Evolutionary conservation across 2,329 filamentous ascomycete genomes (phyloP).

Genomic region (Alternaria arborescens): DNA sequence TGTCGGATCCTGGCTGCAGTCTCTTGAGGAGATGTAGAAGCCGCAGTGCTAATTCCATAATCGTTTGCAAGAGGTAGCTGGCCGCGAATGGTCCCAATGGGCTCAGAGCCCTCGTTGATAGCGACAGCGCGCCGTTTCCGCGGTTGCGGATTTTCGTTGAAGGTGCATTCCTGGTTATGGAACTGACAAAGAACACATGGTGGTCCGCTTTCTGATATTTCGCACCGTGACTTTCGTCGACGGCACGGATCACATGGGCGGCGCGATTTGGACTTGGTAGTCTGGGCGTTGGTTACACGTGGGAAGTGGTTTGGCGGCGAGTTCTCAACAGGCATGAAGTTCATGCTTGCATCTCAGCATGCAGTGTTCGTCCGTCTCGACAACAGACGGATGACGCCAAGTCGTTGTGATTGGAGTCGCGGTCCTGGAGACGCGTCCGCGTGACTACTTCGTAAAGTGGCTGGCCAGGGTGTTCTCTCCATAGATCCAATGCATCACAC

Average conservation of each 20-base stretch:
- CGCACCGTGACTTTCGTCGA: slow-evolving; percentile 71
- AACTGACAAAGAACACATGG: slow-evolving; percentile 73
- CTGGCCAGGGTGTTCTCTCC: background rate
- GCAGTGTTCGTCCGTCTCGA: background rate
- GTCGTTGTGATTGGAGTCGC: background rate
- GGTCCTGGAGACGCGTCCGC: background rate
- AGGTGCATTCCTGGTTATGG: slow-evolving; percentile 72
- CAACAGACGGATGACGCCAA: background rate
- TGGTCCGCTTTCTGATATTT: slow-evolving; percentile 71
- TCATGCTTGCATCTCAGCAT: slow-evolving; percentile 21
- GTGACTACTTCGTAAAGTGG: background rate
- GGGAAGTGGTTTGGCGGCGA: slow-evolving; percentile 25
- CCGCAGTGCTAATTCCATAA: background rate
- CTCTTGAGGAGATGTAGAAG: slow-evolving; percentile 20
- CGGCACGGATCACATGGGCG: slow-evolving; percentile 73
- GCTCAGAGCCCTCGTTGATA: slow-evolving; percentile 15
- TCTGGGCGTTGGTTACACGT: slow-evolving; percentile 7
- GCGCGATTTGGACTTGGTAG: slow-evolving; percentile 30
- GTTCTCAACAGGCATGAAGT: slow-evolving; percentile 21
- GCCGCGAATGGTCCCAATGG: background rate
- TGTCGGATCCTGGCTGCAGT: slow-evolving; percentile 27
- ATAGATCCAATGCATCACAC: background rate
- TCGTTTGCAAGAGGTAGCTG: slow-evolving; percentile 3
- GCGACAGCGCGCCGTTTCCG: slow-evolving; percentile 68
- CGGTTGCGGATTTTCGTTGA: slow-evolving; percentile 71